Evolutionary conservation across 495 filamentous ascomycete species (phyloP), one percentile per base, ranked within the genome.

Genomic region (Neurospora sp.): DNA sequence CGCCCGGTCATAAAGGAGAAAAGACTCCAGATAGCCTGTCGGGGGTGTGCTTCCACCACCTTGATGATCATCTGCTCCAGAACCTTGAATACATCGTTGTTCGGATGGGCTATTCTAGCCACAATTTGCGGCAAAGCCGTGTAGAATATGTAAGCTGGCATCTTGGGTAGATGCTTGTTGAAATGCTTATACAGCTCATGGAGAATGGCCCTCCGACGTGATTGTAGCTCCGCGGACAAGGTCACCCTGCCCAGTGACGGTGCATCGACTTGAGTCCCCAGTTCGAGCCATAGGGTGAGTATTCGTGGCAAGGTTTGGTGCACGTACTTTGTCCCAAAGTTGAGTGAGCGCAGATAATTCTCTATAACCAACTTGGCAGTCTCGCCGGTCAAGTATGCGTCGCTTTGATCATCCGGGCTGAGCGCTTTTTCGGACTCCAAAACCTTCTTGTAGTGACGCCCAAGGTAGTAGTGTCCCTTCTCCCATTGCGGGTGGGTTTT

Each of bases 371-470:
- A 87, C 79, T 93, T 96, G 8, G 93, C 90, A 0, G 87, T 90
- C 78, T 98, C 94, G 37, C 96, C 96, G 17, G 84, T 91, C 42
- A 89, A 72, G 70, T 86, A 90, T 40, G 82, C 77, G 40, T 87
- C 84, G 3, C 79, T 84, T 77, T 89, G 88, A 40, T 87, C 93
- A 16, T 88, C 86, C 42, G 88, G 85, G 9, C 90, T 89, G 59
- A 97, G 88, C 9, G 86, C 84, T 78, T 92, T 95, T 78, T 98
- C 93, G 0, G 92, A 91, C 75, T 98, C 94, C 22, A 97, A 85
- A 17, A 98, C 87, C 78, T 98, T 99, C 79, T 97, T 97, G 85
- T 98, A 99, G 81, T 98, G 93, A 72, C 94, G 95, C 14, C 96
- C 96, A 20, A 99, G 87, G 81, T 98, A 97, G 80, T 98, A 98